Evolutionary conservation across 257 asterid genomes (phyloP).

Genomic region (Salvia rosmarinus): DNA sequence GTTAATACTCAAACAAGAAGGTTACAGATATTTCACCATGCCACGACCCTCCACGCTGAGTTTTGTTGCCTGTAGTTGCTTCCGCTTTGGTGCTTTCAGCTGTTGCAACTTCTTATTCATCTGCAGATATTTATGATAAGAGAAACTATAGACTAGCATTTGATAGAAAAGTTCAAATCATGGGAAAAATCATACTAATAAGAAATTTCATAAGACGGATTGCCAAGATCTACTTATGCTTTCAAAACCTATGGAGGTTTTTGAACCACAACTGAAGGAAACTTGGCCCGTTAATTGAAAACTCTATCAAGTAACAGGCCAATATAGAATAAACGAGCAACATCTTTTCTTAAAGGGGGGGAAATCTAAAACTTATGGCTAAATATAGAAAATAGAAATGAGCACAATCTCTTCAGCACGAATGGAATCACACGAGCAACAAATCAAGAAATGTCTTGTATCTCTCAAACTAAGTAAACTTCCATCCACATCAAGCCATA

Average conservation of each 20-base stretch:
- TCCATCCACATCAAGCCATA: conserved; percentile 8
- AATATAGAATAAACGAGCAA: conserved; percentile 1
- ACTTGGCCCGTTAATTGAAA: not conserved
- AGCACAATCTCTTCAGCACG: not conserved
- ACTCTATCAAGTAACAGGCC: not conserved
- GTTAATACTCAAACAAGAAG: conserved; percentile 9
- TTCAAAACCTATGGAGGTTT: not conserved
- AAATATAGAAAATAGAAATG: not conserved
- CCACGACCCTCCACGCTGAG: conserved; percentile 97
- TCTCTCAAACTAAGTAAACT: not conserved
- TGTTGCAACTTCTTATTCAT: conserved; percentile 96
- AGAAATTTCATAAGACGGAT: not conserved
- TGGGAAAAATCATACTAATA: no score
- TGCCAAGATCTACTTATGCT: not conserved
- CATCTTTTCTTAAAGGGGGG: not conserved
- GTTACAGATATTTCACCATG: conserved; percentile 84
- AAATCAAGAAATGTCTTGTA: not conserved
- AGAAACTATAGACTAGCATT: not conserved
- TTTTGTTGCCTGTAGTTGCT: conserved; percentile 90
- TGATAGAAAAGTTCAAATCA: not conserved
- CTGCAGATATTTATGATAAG: conserved; percentile 42
- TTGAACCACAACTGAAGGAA: not conserved
- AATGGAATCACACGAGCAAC: not conserved
- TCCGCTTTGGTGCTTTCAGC: conserved; percentile 79
- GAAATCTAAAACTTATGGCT: conserved; percentile 1